Evolutionary conservation across 1,284 basidiomycete species (phyloP), one percentile per base, ranked within the genome.

Genomic region (Malassezia pachydermatis): DNA sequence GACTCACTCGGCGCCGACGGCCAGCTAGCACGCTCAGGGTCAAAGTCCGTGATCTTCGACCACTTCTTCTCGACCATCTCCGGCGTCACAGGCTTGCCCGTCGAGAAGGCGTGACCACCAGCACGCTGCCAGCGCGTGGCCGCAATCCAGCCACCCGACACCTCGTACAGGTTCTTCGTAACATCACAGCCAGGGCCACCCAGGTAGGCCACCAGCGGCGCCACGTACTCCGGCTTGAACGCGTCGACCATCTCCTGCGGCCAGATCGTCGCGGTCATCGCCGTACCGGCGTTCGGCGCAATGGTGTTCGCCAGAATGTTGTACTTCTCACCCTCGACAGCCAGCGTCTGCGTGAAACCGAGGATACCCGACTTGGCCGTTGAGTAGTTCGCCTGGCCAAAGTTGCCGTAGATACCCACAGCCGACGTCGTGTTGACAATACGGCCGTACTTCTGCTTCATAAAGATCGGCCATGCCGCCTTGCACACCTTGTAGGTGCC

Each of bases 401-500:
- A 88, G 74, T 94, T 90, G 16, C 92, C 92, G 68, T 72, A 89
- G 53, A 95, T 83, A 55, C 90, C 92, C 48, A 90, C 88, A 70
- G 84, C 83, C 5, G 90, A 96, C 51, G 83, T 81, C 23, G 90
- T 96, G 45, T 87, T 94, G 50, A 98, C 79, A 67, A 99, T 92
- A 50, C 94, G 83, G 27, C 94, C 92, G 71, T 84, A 96, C 75
- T 89, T 90, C 72, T 98, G 94, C 76, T 92, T 85, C 74, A 86
- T 83, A 79, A 98, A 95, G 67, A 88, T 78, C 3, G 92, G 89
- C 94, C 90, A 99, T 29, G 88, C 86, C 11, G 92, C 92, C 72
- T 94, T 88, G 48, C 82, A 84, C 64, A 73, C 60, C 41, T 67
- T 81, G 59, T 76, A 80, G 14, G 78, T 79, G 30, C 78, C 78